Evolutionary conservation across 2,329 filamentous ascomycete species (phyloP).

Genomic region (Colletotrichum kahawae): DNA sequence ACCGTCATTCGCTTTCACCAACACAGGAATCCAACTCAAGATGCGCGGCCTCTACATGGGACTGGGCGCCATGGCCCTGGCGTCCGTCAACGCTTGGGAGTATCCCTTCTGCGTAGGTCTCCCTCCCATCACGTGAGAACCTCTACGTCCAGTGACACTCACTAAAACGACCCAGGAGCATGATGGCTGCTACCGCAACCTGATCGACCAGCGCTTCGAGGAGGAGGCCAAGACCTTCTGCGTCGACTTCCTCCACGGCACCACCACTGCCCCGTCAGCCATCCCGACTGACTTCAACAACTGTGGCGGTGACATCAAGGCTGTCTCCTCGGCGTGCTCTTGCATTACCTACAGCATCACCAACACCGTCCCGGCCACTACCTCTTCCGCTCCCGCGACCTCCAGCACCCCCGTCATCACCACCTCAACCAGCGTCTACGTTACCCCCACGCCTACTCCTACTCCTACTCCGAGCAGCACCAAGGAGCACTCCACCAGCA

Average conservation of each 20-base stretch:
- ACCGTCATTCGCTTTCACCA: slow-evolving; percentile 28
- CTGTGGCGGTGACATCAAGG: slow-evolving; percentile 27
- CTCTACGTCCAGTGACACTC: background rate
- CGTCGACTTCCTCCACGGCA: slow-evolving; percentile 33
- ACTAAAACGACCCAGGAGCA: slow-evolving; percentile 21
- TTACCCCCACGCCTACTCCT: background rate
- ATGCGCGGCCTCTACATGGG: slow-evolving; percentile 38
- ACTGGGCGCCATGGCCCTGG: slow-evolving; percentile 36
- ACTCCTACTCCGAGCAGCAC: background rate
- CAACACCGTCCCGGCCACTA: slow-evolving; percentile 1
- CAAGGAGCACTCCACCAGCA: background rate
- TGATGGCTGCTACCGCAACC: slow-evolving; percentile 41
- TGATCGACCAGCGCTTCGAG: slow-evolving; percentile 36
- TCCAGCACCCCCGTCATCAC: background rate
- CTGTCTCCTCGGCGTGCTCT: slow-evolving; percentile 40
- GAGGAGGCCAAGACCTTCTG: slow-evolving; percentile 35
- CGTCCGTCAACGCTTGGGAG: slow-evolving; percentile 29
- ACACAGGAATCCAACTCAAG: slow-evolving; percentile 26
- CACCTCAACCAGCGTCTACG: background rate
- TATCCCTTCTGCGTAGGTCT: slow-evolving; percentile 32
- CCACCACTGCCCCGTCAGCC: slow-evolving; percentile 28
- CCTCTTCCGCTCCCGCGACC: background rate
- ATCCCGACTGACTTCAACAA: slow-evolving; percentile 36
- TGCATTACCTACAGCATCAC: slow-evolving; percentile 36
- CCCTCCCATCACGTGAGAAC: background rate